A percentile compares a stretch with the other conserved stretches of the same genome.
Conservation (phyloP, 352 stramenopile species). For the Thraustotheca clavata region DNA sequence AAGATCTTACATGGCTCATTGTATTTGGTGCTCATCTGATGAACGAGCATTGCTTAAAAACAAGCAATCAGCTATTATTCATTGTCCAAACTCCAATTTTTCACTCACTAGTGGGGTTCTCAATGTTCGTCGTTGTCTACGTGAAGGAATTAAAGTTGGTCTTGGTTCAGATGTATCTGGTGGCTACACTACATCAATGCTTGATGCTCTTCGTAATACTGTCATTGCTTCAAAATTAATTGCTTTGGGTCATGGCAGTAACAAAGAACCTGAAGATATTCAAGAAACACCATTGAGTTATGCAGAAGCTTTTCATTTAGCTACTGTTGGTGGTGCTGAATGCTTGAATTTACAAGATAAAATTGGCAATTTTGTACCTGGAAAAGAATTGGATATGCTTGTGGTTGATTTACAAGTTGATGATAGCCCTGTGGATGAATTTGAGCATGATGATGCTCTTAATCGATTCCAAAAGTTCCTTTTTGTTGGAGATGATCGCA, state of each 20-base stretch:
- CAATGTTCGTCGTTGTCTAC: constrained; percentile 67
- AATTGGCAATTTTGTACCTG: constrained; percentile 83
- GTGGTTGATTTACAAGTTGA: constrained; percentile 56
- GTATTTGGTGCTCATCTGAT: constrained; percentile 71
- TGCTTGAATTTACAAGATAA: constrained; percentile 63
- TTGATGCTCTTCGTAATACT: constrained; percentile 85
- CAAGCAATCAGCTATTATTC: constrained; percentile 75
- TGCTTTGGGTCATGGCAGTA: constrained; percentile 53
- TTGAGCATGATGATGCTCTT: constrained; percentile 39
- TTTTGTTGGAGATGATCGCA: constrained; percentile 86
- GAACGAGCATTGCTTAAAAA: constrained; percentile 68
- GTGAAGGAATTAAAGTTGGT: constrained; percentile 82
- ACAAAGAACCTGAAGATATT: constrained; percentile 26
- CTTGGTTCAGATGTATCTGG: constrained; percentile 92
- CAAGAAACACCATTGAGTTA: constrained; percentile 39
- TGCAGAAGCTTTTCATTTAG: constrained; percentile 85
- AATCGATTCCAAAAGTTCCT: constrained; percentile 88
- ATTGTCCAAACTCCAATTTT: constrained; percentile 94
- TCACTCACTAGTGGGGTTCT: constrained; percentile 83
- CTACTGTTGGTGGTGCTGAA: constrained; percentile 81
- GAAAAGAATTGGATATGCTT: constrained; percentile 89
- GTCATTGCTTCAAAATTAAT: constrained; percentile 86
- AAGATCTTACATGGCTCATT: constrained; percentile 92
- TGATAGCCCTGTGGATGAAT: constrained; percentile 59
- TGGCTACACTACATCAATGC: constrained; percentile 91